Evolutionary conservation across 345 rosid genomes (phyloP), one percentile per base, ranked within the genome.

Genomic region (Raphanus sativus): DNA sequence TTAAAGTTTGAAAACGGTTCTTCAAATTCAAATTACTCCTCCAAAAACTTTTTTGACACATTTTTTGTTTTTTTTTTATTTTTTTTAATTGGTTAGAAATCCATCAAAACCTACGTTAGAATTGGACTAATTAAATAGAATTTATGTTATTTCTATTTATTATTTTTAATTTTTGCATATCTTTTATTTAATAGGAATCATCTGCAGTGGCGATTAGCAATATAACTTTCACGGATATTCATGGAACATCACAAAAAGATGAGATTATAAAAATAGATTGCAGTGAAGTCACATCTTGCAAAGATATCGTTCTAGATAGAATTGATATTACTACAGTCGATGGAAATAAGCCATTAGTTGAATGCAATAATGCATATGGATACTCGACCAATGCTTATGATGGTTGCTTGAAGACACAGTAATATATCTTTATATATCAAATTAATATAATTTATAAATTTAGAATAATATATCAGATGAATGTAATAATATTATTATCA

Each of bases 181-280:
- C 12, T 6, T 8, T 6, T 5, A 4, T 45, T n/a, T 65, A 12
- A 11, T 25, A 77, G 81, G 30, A 77, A 42, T 42, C 50, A 55
- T 52, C 71, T 1, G 71, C 81, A 6, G 76, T 77, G 8, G 75
- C 55, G 9, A 70, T 77, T 21, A 77, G 76, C 64, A 56, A 77
- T 11, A 76, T 77, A 16, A 52, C 40, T 29, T 70, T 77, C 16
- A 6, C 15, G 17, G 11, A 70, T 62, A 9, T 70, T 13, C 2
- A 13, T 16, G 81, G 76, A 62, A 77, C 71, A 0, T 62, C 80
- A 33, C 12, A 0, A 24, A 0, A 8, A 1, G 42, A 21, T 21
- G 21, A 21, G 21, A 21, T 21, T 21, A 21, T 21, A 21, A 21
- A 21, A 21, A 21, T 21, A 21, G 21, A 21, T 21, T 21, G 21